Evolutionary conservation across 805 yeast genomes (phyloP).

Genomic region (Barnettozyma wickerhamii): DNA sequence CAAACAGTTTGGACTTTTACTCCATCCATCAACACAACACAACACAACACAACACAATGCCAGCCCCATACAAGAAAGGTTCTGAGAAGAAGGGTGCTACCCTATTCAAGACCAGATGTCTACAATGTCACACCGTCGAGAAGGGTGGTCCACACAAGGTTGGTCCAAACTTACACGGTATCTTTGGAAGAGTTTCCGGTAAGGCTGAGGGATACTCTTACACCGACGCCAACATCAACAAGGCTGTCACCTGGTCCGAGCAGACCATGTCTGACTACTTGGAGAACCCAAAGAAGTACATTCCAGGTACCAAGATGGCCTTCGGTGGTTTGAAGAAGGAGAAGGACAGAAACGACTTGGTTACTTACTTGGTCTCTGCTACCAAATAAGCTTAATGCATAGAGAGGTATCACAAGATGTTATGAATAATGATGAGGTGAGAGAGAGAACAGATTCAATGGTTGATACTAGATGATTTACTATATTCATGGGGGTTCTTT

Average conservation of each 20-base stretch:
- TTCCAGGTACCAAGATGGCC: constrained; percentile 99
- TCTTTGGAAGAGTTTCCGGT: constrained; percentile 91
- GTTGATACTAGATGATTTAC: neutral
- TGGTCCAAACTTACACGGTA: constrained; percentile 97
- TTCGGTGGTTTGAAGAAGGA: constrained; percentile 99
- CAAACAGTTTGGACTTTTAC: too few relatives aligned
- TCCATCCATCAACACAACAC: neutral
- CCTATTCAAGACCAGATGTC: constrained; percentile 97
- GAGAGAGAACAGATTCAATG: neutral
- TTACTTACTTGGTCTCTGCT: constrained; percentile 72
- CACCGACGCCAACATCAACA: constrained; percentile 98
- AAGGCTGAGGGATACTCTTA: constrained; percentile 88
- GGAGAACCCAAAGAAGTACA: constrained; percentile 99
- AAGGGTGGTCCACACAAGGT: constrained; percentile 97
- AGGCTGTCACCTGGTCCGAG: constrained; percentile 84
- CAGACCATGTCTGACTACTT: constrained; percentile 92
- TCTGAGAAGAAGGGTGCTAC: constrained; percentile 94
- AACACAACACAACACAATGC: constrained; percentile 19
- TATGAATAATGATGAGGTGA: neutral
- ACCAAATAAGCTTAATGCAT: constrained; percentile 34
- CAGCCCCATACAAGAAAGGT: constrained; percentile 41
- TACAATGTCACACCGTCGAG: constrained; percentile 98
- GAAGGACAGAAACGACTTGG: constrained; percentile 96
- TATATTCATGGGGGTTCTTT: neutral
- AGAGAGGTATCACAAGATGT: neutral